Conservation (phyloP, 306 rosid genomes). For the Macrotyloma uniflorum region DNA sequence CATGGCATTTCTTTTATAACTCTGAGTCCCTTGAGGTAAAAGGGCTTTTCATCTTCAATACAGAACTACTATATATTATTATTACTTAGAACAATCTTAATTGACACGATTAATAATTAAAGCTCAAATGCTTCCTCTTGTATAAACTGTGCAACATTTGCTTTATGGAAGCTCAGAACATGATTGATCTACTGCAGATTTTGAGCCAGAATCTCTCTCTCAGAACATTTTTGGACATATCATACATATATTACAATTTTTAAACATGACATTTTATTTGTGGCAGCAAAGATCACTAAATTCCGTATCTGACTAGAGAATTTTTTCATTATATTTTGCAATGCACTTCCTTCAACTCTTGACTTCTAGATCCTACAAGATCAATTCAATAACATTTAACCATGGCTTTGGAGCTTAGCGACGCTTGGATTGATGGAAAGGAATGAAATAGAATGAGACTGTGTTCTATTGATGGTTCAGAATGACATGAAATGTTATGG, state of each 20-base stretch:
- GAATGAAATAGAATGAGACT: background rate
- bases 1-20: conserved; percentile 98
- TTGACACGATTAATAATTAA: background rate
- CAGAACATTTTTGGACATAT: too few relatives aligned
- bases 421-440: background rate
- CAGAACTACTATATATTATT: background rate
- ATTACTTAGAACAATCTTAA: background rate
- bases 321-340: too few relatives aligned
- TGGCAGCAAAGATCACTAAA: background rate
- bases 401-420: background rate
- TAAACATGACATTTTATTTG: background rate
- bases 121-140: background rate
- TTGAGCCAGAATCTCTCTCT: too few relatives aligned
- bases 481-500: background rate
- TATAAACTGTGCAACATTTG: background rate
- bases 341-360: background rate
- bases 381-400: background rate
- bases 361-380: background rate
- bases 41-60: background rate
- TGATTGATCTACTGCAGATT: too few relatives aligned
- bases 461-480: background rate
- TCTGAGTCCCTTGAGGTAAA: conserved; percentile 85
- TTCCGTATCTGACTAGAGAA: too few relatives aligned
- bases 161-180: too few relatives aligned
- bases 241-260: too few relatives aligned